Conservation (phyloP, 169 alveolate genomes). For the Eimeria maxima region DNA sequence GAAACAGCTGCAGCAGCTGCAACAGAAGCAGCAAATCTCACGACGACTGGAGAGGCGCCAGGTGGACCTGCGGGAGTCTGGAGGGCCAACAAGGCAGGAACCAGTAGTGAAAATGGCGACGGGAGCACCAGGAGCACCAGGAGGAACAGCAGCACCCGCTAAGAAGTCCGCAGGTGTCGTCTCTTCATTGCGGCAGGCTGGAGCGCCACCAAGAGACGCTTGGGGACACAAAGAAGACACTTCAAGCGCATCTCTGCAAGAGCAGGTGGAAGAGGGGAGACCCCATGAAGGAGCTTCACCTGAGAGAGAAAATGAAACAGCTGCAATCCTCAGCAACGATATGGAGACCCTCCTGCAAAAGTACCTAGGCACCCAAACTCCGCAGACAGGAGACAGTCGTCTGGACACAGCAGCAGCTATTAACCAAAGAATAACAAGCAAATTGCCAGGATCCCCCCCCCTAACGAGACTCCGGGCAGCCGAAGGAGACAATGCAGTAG, state of each 20-base stretch:
- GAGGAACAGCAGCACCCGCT: neutral
- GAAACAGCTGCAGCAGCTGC: neutral
- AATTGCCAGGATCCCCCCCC: neutral
- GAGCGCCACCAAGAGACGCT: neutral
- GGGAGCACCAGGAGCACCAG: neutral
- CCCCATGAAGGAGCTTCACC: neutral
- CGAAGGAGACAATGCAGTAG: neutral
- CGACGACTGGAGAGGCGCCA: too few relatives aligned
- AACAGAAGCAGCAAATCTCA: neutral
- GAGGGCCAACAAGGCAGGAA: too few relatives aligned
- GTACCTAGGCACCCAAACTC: neutral
- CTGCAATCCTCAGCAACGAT: neutral
- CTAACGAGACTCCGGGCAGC: neutral
- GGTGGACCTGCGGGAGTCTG: too few relatives aligned
- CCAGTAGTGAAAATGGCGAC: too few relatives aligned
- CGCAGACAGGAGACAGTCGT: neutral
- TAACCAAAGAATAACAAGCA: neutral
- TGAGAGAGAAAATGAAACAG: neutral
- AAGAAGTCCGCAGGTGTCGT: neutral
- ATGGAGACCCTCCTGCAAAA: constrained; percentile 30
- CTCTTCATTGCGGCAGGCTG: neutral
- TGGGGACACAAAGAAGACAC: neutral
- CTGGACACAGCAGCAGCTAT: constrained; percentile 1
- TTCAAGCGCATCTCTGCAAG: neutral
- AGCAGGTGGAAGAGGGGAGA: neutral